Evolutionary conservation across 2,329 filamentous ascomycete genomes (phyloP), one percentile per base, ranked within the genome.

Genomic region (Hirsutella rhossiliensis): DNA sequence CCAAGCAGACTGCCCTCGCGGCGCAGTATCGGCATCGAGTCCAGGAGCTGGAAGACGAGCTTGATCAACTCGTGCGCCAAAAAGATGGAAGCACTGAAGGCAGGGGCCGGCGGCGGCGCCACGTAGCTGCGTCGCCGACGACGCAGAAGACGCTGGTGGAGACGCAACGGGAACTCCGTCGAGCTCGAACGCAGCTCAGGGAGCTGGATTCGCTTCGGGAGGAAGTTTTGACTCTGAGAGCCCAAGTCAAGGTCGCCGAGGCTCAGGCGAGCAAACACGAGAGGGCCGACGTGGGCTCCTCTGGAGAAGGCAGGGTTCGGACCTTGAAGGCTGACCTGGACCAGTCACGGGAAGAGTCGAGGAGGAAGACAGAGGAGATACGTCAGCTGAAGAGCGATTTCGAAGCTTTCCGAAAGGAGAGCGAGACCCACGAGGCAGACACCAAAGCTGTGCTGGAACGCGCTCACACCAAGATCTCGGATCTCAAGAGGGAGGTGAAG

Each of bases 21-120:
- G 60, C 69, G 1, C 71, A 80, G 49, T 81, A 82, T 58, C 71
- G 72, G 48, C 66, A 68, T 27, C 75, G 75, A 43, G 75, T 81
- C 9, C 71, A 76, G 47, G 74, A 80, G 48, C 64, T 82, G 43
- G 75, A 79, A 46, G 60, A 62, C 4, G 60, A 72, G 50, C 62
- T 73, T 15, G 71, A 66, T 46, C 66, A 67, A 2, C 51, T 63
- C 18, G 53, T 61, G 46, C 57, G 51, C 32, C 65, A 62, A 9
- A 60, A 60, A 20, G 62, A 65, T 29, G 59, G 63, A 2, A 58
- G 56, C 17, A 51, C 50, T 12, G 58, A 57, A 32, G 51, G 54
- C 11, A 58, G 57, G 13, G 52, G 48, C n/a, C 58, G 56, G 15
- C 61, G 58, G 19, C 62, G 61, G 36, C 61, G 62, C 19, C 61